phyloP scores from a whole-genome alignment of 768 basidiomycete genomes.

The Tulasnella sp. region DNA sequence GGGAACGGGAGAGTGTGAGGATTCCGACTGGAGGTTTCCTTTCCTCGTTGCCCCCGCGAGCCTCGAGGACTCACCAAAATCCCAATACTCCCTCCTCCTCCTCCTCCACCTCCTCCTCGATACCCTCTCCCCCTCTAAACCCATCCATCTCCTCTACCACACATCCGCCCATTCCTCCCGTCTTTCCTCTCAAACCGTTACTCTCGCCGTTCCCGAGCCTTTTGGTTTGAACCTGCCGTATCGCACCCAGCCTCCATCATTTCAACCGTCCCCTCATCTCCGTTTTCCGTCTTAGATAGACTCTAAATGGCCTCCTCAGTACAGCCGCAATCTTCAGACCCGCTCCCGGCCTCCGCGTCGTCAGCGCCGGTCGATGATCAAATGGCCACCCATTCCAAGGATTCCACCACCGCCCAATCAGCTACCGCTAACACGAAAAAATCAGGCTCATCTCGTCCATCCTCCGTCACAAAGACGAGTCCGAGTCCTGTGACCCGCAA shows the following conservation, averaged over 20 bases:
- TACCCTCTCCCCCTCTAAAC: neutral
- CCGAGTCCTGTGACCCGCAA: constrained; percentile 10
- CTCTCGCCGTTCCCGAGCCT: neutral
- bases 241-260: neutral
- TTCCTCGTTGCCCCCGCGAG: constrained; percentile 20
- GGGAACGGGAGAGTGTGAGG: constrained; percentile 11
- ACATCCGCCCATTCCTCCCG: neutral
- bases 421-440: constrained; percentile 15
- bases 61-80: constrained; percentile 21
- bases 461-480: constrained; percentile 18
- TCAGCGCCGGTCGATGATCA: constrained; percentile 24
- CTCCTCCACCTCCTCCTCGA: neutral
- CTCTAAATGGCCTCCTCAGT: constrained; percentile 16
- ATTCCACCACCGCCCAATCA: constrained; percentile 23
- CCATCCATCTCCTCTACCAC: neutral
- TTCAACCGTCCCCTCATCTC: constrained; percentile 19
- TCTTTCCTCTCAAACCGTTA: neutral
- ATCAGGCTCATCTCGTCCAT: constrained; percentile 13
- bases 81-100: constrained; percentile 13
- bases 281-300: constrained; percentile 18
- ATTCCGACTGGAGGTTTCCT: constrained; percentile 18
- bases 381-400: constrained; percentile 27
- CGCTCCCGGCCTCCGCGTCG: neutral
- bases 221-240: constrained; percentile 9
- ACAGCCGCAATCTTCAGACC: constrained; percentile 15